Evolutionary conservation across 768 basidiomycete genomes (phyloP), one percentile per base, ranked within the genome.

Genomic region (Suillus lakei): DNA sequence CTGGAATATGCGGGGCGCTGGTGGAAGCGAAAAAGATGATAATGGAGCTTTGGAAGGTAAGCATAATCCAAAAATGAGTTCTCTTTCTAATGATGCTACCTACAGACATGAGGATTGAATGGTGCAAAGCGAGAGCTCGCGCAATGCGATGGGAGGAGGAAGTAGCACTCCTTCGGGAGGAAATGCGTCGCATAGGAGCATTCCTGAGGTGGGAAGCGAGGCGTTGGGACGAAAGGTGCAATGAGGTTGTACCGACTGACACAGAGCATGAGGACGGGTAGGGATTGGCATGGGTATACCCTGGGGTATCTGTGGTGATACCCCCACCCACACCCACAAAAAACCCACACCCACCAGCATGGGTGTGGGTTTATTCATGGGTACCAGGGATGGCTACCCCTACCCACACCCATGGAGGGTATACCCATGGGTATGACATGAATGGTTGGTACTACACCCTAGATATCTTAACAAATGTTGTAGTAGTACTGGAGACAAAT

Each of bases 1-100:
- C 23, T 69, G 68, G 68, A 48, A 16, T 5, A 41, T 32, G 39
- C 26, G 28, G n/a, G 60, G 59, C 6, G 34, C 36, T 26, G 34
- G 4, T 54, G 18, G 32, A 30, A 54, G n/a, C 23, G 13, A 54
- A 32, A 54, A 28, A 30, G 62, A 56, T 13, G 34, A 53, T 21
- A 38, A 54, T 23, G 50, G 39, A 30, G 28, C n/a, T 21, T n/a
- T 23, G 21, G 62, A 63, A 21, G 50, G 50, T 63, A 36, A 23
- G 62, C 34, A 21, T 61, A 5, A 38, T 38, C 36, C 36, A 9
- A 38, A 9, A 38, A 38, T 38, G 36, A 38, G 36, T n/a, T n/a
- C n/a, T n/a, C n/a, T n/a, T n/a, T n/a, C n/a, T n/a, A n/a, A n/a
- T n/a, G n/a, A n/a, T n/a, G n/a, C n/a, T n/a, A n/a, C n/a, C n/a